A percentile compares a stretch with the other conserved stretches of the same genome.
These are phyloP conservation scores for Schizosaccharomyces cryophilus DNA, from an alignment of 805 yeast genomes.

Conservation along the genomic window DNA sequence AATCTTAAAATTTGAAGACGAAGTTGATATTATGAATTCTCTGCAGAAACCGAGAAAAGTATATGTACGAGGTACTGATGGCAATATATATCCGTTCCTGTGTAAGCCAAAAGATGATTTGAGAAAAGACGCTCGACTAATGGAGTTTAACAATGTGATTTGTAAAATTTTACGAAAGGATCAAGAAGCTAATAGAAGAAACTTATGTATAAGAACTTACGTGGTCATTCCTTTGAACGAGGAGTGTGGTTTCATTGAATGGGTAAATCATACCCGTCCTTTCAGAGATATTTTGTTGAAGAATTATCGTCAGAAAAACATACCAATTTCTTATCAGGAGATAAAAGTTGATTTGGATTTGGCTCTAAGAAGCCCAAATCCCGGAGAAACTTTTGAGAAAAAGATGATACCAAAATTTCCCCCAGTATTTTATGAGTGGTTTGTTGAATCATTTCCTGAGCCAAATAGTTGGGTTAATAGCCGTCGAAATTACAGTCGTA, in stretches of 20 bases:
- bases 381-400: background rate
- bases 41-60: conserved; percentile 71
- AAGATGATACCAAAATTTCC: conserved; percentile 17
- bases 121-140: conserved; percentile 78
- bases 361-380: background rate
- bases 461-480: conserved; percentile 72
- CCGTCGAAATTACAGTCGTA: conserved; percentile 45
- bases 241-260: conserved; percentile 71
- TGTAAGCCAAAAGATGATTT: conserved; percentile 79
- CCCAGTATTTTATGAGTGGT: conserved; percentile 72
- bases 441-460: conserved; percentile 66
- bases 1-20: conserved; percentile 31
- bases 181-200: conserved; percentile 48
- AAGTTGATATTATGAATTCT: conserved; percentile 49
- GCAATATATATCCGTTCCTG: conserved; percentile 43
- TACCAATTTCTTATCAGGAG: conserved; percentile 7
- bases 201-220: conserved; percentile 47
- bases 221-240: conserved; percentile 76
- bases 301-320: conserved; percentile 20
- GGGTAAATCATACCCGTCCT: conserved; percentile 57
- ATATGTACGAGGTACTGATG: conserved; percentile 54
- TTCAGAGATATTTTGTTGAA: conserved; percentile 34
- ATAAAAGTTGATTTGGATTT: background rate
- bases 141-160: conserved; percentile 74
- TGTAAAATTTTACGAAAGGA: conserved; percentile 45